These are phyloP conservation scores for Diaporthe vexans DNA, from an alignment of 2,329 filamentous ascomycete species.

Conservation along the genomic window DNA sequence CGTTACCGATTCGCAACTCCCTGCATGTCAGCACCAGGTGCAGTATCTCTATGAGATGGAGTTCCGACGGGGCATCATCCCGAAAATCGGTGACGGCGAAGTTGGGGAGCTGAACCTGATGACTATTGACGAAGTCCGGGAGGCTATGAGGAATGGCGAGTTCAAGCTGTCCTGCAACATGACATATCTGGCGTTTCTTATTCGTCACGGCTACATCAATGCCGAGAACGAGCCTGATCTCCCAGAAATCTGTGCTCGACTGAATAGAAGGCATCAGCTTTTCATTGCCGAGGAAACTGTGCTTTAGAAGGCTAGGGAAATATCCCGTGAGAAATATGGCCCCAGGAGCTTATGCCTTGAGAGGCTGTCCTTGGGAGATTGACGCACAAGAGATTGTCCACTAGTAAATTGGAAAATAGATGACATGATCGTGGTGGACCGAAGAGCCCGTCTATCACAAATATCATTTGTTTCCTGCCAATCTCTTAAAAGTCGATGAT, in stretches of 20 bases:
- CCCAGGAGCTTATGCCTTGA: no score
- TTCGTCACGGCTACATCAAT: conserved; percentile 6
- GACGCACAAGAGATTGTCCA: no score
- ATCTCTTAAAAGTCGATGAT: neutral
- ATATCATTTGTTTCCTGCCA: no score
- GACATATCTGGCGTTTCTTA: conserved; percentile 6
- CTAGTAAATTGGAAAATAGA: no score
- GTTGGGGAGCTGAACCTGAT: neutral
- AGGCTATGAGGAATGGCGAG: neutral
- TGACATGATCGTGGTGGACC: no score
- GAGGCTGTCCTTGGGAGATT: no score
- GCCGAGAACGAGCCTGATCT: conserved; percentile 9
- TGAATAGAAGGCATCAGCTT: neutral
- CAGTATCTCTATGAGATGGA: conserved; percentile 18
- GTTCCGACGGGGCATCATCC: neutral
- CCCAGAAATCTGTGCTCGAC: conserved; percentile 1
- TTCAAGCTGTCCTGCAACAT: conserved; percentile 20
- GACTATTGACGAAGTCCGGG: neutral
- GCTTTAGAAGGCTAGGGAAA: no score
- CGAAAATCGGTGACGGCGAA: neutral
- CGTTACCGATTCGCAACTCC: neutral
- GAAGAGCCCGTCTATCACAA: no score
- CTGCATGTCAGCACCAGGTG: neutral
- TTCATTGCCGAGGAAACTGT: neutral
- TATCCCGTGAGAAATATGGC: no score